These are phyloP conservation scores for Aureoboletus auriporus DNA, from an alignment of 768 basidiomycete genomes.

Conservation along the genomic window DNA sequence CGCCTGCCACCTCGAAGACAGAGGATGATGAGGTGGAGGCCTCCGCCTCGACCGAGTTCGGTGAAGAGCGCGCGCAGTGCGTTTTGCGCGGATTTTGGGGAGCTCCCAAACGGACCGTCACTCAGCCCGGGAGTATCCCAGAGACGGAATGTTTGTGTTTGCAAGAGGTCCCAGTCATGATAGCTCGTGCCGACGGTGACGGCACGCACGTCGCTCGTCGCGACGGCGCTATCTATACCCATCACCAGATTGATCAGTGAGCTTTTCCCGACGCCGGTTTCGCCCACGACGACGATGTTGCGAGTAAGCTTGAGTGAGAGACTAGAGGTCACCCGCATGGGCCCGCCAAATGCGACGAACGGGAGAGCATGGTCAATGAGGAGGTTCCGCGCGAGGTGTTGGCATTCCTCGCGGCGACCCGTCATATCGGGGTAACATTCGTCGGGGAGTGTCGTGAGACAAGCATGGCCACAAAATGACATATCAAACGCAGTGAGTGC, in stretches of 20 bases:
- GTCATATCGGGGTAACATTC: constrained; percentile 13
- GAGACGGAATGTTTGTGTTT: constrained; percentile 22
- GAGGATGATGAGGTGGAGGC: constrained; percentile 20
- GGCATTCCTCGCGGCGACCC: constrained; percentile 16
- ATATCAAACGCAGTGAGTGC: constrained; percentile 5
- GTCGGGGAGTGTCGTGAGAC: constrained; percentile 22
- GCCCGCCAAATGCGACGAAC: background rate
- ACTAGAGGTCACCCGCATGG: constrained; percentile 7
- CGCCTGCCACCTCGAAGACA: constrained; percentile 19
- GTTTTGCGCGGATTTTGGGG: constrained; percentile 11
- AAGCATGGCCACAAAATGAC: constrained; percentile 18
- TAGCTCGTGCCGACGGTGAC: constrained; percentile 19
- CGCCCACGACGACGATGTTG: constrained; percentile 39
- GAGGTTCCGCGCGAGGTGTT: constrained; percentile 18
- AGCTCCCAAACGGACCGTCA: constrained; percentile 9
- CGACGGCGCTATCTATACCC: constrained; percentile 13
- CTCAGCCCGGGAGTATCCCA: constrained; percentile 24
- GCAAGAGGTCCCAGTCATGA: constrained; percentile 19
- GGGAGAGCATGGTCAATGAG: constrained; percentile 20
- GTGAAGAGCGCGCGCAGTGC: constrained; percentile 21
- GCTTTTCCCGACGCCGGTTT: constrained; percentile 29
- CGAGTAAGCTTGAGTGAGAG: constrained; percentile 15
- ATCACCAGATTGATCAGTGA: constrained; percentile 17
- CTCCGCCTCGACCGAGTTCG: constrained; percentile 12
- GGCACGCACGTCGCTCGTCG: constrained; percentile 14